Percentiles rank a stretch among this genome's conserved stretches.
phyloP scores from a whole-genome alignment of 306 rosid species.

The Lupinus albus region DNA sequence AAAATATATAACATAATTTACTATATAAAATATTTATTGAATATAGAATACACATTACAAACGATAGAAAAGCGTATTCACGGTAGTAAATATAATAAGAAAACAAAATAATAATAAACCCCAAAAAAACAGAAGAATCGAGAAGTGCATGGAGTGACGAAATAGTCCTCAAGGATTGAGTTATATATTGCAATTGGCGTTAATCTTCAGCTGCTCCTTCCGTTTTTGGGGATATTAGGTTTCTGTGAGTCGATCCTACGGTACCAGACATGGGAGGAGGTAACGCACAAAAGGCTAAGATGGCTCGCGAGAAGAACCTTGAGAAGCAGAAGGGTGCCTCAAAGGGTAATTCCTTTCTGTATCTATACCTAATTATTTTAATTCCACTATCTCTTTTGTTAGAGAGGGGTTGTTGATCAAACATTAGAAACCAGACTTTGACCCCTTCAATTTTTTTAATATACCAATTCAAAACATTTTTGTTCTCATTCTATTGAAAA shows the following conservation, averaged over 20 bases:
- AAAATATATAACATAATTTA: no score
- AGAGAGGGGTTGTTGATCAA: not conserved
- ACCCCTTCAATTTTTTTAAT: not conserved
- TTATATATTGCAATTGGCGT: not conserved
- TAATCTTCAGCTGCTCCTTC: not conserved
- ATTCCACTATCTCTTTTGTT: no score
- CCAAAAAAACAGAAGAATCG: no score
- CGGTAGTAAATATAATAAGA: no score
- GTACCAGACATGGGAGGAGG: constrained; percentile 70
- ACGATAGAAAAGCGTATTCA: no score
- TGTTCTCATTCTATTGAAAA: no score
- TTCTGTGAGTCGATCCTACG: constrained; percentile 41
- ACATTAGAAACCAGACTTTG: not conserved
- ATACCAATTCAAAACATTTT: not conserved
- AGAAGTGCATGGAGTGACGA: no score
- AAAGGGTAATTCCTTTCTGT: constrained; percentile 49
- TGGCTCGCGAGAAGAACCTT: constrained; percentile 75
- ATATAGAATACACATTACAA: no score
- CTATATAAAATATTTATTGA: no score
- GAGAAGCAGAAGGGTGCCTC: constrained; percentile 62
- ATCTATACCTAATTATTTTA: not conserved
- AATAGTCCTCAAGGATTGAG: no score
- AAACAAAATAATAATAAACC: no score
- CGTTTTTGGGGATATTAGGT: constrained; percentile 44
- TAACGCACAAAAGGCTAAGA: constrained; percentile 75